These are phyloP conservation scores for Fusarium protoensiforme DNA, from an alignment of 2,329 filamentous ascomycete genomes.

Conservation along the genomic window DNA sequence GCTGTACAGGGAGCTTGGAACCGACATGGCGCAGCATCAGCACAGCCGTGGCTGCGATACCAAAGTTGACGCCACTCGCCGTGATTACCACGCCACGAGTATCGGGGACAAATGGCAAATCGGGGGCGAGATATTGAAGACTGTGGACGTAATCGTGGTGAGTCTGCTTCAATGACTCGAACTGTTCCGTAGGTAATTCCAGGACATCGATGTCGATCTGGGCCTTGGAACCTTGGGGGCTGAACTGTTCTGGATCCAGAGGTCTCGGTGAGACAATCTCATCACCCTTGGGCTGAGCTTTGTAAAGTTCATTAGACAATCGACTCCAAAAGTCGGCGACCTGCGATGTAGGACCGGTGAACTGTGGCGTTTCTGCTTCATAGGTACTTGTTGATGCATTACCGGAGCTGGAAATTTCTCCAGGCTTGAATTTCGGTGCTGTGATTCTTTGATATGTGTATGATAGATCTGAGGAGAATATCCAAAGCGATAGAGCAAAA, in stretches of 20 bases:
- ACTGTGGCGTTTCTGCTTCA: not conserved
- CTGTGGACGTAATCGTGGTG: conserved; percentile 25
- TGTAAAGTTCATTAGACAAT: conserved; percentile 13
- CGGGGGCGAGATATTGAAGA: conserved; percentile 16
- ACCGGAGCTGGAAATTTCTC: not conserved
- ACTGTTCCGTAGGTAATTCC: conserved; percentile 10
- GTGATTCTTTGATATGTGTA: conserved; percentile 22
- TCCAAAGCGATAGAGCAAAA: conserved; percentile 28
- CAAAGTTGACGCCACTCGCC: conserved; percentile 22
- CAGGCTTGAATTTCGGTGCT: not conserved
- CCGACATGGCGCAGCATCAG: conserved; percentile 37
- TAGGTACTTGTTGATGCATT: not conserved
- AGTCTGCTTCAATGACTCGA: conserved; percentile 25
- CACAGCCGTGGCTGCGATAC: conserved; percentile 35
- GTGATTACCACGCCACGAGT: conserved; percentile 38
- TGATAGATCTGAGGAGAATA: conserved; percentile 29
- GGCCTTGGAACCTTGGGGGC: conserved; percentile 10
- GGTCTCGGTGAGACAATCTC: conserved; percentile 17
- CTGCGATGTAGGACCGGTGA: conserved; percentile 25
- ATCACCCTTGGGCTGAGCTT: conserved; percentile 24
- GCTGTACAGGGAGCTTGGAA: conserved; percentile 26
- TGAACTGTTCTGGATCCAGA: conserved; percentile 30
- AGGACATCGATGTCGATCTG: conserved; percentile 27
- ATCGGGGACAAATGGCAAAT: conserved; percentile 17
- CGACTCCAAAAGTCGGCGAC: conserved; percentile 28